Conservation (phyloP, 2,329 filamentous ascomycete genomes). For the Xylaria sp. region DNA sequence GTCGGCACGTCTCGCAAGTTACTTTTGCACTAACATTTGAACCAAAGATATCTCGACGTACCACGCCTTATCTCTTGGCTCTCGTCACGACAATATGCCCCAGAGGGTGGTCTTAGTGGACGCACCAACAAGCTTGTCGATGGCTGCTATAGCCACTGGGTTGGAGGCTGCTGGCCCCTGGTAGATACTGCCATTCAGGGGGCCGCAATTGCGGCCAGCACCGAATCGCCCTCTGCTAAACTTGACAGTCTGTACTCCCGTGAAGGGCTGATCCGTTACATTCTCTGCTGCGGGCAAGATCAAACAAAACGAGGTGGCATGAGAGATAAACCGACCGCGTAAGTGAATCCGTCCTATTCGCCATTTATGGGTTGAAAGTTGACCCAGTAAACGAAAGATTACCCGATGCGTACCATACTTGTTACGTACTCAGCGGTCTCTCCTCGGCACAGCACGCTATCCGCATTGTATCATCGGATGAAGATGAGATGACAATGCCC, state of each 20-base stretch:
- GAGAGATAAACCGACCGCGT: constrained; percentile 90
- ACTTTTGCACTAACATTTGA: constrained; percentile 20
- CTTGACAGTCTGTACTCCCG: constrained; percentile 57
- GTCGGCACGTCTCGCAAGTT: constrained; percentile 33
- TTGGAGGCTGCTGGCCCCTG: constrained; percentile 89
- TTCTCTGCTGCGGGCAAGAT: constrained; percentile 82
- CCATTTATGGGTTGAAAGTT: not conserved
- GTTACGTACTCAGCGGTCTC: constrained; percentile 82
- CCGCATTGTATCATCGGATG: constrained; percentile 33
- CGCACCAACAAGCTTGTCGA: constrained; percentile 97
- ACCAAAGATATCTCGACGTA: constrained; percentile 66
- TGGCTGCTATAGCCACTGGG: constrained; percentile 97
- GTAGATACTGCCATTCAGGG: constrained; percentile 71
- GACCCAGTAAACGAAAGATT: constrained; percentile 41
- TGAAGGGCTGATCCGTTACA: constrained; percentile 81
- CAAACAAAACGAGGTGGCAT: constrained; percentile 67
- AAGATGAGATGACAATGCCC: constrained; percentile 40
- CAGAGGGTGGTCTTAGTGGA: constrained; percentile 88
- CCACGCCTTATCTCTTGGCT: constrained; percentile 78
- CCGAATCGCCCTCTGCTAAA: constrained; percentile 22
- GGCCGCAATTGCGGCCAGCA: constrained; percentile 31
- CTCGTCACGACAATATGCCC: constrained; percentile 79
- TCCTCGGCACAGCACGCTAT: constrained; percentile 70
- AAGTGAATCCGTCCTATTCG: constrained; percentile 36
- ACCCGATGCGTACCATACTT: constrained; percentile 87